These are phyloP conservation scores for Coemansia pectinata DNA, from an alignment of 192 early-diverging fungal genomes.

Conservation along the genomic window DNA sequence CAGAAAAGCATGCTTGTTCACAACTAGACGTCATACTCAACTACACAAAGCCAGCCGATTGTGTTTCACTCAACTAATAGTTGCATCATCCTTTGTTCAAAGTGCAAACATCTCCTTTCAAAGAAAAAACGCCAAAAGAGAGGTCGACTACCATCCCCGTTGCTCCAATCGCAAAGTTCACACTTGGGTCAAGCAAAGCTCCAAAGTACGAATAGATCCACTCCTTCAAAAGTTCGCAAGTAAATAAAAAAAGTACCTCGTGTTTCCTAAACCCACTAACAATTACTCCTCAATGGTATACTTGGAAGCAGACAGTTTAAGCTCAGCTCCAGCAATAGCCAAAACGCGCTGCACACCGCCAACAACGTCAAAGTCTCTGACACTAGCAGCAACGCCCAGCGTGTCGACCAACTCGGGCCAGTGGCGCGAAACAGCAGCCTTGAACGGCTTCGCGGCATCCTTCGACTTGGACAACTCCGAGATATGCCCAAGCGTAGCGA, in stretches of 20 bases:
- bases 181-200: too few species aligned
- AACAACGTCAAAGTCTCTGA: constrained; percentile 36
- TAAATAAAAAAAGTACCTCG: too few species aligned
- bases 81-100: not conserved
- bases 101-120: not conserved
- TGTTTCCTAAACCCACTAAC: too few species aligned
- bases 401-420: constrained; percentile 32
- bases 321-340: constrained; percentile 19
- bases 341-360: constrained; percentile 31
- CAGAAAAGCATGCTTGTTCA: too few species aligned
- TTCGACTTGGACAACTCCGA: constrained; percentile 3
- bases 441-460: constrained; percentile 7
- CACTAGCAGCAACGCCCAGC: constrained; percentile 37
- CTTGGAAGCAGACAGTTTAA: constrained; percentile 5
- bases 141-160: too few species aligned
- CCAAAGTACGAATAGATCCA: too few species aligned
- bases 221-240: too few species aligned
- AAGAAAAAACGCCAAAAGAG: too few species aligned
- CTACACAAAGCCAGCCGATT: not conserved
- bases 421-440: constrained; percentile 9
- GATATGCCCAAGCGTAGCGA: constrained; percentile 14
- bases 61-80: not conserved
- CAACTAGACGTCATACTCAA: too few species aligned
- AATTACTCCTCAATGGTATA: not conserved
- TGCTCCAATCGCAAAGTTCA: too few species aligned